Conservation (phyloP, 306 rosid genomes). For the Acacia confusa region DNA sequence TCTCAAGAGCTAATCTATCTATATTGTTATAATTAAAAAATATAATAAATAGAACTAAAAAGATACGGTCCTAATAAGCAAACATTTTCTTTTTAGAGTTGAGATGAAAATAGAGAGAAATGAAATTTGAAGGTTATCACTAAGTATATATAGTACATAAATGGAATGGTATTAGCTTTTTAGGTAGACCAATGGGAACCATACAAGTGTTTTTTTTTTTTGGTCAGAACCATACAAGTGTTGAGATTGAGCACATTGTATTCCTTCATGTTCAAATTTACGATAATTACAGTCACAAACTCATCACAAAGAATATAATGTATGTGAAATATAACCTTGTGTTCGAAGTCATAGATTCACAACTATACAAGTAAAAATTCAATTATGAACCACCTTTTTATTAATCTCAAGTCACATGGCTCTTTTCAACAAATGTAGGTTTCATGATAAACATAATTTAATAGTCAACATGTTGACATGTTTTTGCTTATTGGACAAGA, state of each 20-base stretch:
- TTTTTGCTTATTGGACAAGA: not conserved
- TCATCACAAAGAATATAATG: not conserved
- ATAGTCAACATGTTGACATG: not conserved
- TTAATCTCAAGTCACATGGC: slow-evolving; percentile 1
- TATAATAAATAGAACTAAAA: not conserved
- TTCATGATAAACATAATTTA: not conserved
- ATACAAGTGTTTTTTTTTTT: not conserved
- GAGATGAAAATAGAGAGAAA: not conserved
- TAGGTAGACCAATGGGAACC: not conserved
- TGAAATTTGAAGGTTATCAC: slow-evolving; percentile 17
- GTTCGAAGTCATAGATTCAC: slow-evolving; percentile 11
- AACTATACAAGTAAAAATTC: slow-evolving; percentile 9
- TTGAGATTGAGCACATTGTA: not conserved
- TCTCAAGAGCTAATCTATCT: no score
- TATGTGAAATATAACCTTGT: not conserved
- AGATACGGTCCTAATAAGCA: not conserved
- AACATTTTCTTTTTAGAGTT: slow-evolving; percentile 7
- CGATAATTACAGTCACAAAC: slow-evolving; percentile 4
- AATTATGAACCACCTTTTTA: slow-evolving; percentile 4
- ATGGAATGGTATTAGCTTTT: not conserved
- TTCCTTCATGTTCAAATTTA: slow-evolving; percentile 9
- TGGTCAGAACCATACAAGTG: not conserved
- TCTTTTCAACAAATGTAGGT: not conserved
- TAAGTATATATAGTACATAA: not conserved
- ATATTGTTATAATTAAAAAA: not conserved